A percentile compares a stretch with the other conserved stretches of the same genome.
Evolutionary conservation across 2,329 filamentous ascomycete species (phyloP).

Genomic region (Clarireedia monteithiana): DNA sequence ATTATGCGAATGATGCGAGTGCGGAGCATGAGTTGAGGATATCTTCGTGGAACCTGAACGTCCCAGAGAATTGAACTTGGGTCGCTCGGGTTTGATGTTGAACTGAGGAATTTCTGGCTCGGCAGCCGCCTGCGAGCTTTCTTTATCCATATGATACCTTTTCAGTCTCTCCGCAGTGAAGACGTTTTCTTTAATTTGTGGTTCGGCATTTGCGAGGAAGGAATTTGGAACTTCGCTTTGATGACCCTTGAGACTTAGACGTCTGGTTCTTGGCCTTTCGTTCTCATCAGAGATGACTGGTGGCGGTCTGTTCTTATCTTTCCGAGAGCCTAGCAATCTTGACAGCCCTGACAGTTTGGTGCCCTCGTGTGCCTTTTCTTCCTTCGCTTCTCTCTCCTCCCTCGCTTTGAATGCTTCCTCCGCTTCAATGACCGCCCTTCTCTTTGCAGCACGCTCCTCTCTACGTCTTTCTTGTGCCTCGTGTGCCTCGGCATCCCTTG

Average conservation of each 20-base stretch:
- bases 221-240: constrained; percentile 22
- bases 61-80: background rate
- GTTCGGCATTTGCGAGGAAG: constrained; percentile 18
- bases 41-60: background rate
- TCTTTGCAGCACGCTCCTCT: background rate
- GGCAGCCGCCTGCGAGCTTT: background rate
- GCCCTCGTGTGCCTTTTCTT: background rate
- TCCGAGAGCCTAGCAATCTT: constrained; percentile 5
- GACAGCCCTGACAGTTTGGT: background rate
- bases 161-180: background rate
- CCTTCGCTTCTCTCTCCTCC: constrained; percentile 1
- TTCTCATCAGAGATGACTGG: background rate
- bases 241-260: background rate
- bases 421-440: constrained; percentile 1
- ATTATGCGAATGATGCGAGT: constrained; percentile 7
- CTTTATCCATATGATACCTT: background rate
- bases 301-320: background rate
- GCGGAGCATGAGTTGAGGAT: constrained; percentile 3
- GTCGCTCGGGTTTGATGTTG: background rate
- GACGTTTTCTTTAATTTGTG: constrained; percentile 20
- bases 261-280: background rate
- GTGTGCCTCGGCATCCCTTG: background rate
- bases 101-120: constrained; percentile 1
- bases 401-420: background rate
- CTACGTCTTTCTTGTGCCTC: background rate